Base-by-base conservation (phyloP, 768 basidiomycete species). In the Tricholoma terreum region DNA sequence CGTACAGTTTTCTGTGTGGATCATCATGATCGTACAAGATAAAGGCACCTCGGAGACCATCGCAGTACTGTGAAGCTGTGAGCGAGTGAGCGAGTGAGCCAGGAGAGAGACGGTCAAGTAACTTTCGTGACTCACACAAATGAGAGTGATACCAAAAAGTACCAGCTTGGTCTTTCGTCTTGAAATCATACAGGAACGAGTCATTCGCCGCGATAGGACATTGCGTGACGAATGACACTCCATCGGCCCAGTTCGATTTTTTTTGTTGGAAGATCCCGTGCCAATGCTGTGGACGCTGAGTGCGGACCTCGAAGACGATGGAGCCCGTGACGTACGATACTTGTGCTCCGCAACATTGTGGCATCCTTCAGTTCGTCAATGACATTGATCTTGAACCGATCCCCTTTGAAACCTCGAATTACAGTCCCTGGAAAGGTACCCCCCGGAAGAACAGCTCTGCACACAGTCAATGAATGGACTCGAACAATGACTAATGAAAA, bases 231-330 rank as follows among this genome's bases (percentile, higher is more conserved):
- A 48, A 52, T 4, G 49, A 48, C n/a, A 40, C n/a, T 14, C 60
- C 60, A 46, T 61, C 60, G 9, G 52, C 57, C 46, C 48, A 58
- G 38, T 51, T 58, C 7, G 60, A n/a, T n/a, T n/a, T 50, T 11
- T 46, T 40, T 22, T 40, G 35, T 33, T 61, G 59, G 19, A 14
- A 38, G 15, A 52, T 52, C 1, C 51, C 51, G 19, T 52, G 51
- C 51, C 51, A 52, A 27, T 52, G 51, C 51, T 52, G 24, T 19
- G 14, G 17, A n/a, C n/a, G n/a, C n/a, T n/a, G n/a, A n/a, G n/a
- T n/a, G n/a, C n/a, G n/a, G n/a, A 0, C 82, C 82, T 42, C 82
- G 68, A 22, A 84, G 71, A 0, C 82, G 27, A 50, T 50, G 24
- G 17, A 21, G 11, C n/a, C 30, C 8, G 33, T 33, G 61, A 58